Evolutionary conservation across 2,329 filamentous ascomycete species (phyloP), one percentile per base, ranked within the genome.

Genomic region (Ophiostoma piceae): DNA sequence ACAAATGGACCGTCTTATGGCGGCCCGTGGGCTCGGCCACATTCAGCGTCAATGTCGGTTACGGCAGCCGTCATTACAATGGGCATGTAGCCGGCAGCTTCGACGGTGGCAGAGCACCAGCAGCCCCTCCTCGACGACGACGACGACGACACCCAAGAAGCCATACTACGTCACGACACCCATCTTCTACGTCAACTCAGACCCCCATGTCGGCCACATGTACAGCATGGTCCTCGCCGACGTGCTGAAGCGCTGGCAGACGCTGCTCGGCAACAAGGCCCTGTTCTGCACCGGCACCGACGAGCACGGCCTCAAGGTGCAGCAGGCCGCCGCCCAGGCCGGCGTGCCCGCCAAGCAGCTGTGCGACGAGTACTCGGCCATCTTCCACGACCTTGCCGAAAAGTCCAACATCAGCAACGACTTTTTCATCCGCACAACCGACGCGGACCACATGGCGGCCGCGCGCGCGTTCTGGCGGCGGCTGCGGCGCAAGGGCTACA

Each of bases 181-280:
- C 2, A 99, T 99, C 71, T 99, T 98, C 83, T 99, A 99, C 80
- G 95, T 99, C 82, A 99, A 99, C 85, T 92, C 94, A 69, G 93
- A 92, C 65, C 95, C 95, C 67, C 95, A 99, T 82, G 88, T 98
- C 73, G 95, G 95, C 64, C 95, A 99, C 79, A 84, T 99, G 71
- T 98, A 97, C 79, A 92, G 91, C 60, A 94, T 98, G 88, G 84
- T 98, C 75, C 85, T 99, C 64, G 85, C 92, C 73, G 95, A 99
- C 79, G 89, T 97, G 68, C 82, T 97, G 74, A 99, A 98, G 80
- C 86, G 95, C 80, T 99, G 93, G 92, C 88, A 96, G 77, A 82
- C 87, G 41, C 84, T 99, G 68, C 87, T 90, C 71, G 72, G 72
- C 39, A 70, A 69, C 9, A 81, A 84, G 66, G 90, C 94, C 3